Evolutionary conservation across 352 stramenopile genomes (phyloP).

Genomic region (Globisporangium cederbergense): DNA sequence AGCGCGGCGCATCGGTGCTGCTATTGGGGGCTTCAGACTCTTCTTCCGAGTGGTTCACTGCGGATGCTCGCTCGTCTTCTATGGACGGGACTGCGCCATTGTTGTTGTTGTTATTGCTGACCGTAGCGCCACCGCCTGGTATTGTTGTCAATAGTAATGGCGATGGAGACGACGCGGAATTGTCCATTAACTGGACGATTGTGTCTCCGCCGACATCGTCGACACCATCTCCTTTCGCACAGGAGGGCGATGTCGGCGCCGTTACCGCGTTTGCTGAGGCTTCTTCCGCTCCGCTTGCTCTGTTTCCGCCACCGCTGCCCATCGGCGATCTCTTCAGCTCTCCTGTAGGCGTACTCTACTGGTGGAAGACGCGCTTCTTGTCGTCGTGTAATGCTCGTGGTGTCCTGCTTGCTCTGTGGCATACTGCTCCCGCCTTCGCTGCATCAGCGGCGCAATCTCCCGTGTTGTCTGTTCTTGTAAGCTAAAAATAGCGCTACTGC

Average conservation of each 20-base stretch:
- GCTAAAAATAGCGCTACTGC: too few species aligned
- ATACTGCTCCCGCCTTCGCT: slow-evolving; percentile 1
- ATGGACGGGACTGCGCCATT: not conserved
- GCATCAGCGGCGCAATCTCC: not conserved
- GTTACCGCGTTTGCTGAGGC: not conserved
- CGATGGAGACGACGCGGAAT: not conserved
- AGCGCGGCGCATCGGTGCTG: slow-evolving; percentile 21
- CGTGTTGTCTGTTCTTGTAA: too few species aligned
- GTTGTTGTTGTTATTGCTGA: slow-evolving; percentile 7
- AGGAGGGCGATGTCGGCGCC: not conserved
- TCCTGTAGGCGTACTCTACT: not conserved
- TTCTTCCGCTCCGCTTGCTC: not conserved
- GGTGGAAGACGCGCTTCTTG: not conserved
- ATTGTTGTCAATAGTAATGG: not conserved
- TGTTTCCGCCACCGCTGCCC: not conserved
- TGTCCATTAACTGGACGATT: not conserved
- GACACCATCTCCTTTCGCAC: not conserved
- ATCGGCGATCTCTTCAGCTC: not conserved
- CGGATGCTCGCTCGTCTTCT: not conserved
- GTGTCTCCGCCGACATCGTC: not conserved
- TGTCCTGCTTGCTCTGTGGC: not conserved
- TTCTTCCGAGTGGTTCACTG: not conserved
- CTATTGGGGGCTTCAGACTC: not conserved
- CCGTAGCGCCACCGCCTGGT: not conserved
- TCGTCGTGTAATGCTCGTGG: not conserved